Percentiles rank a stretch among this genome's conserved stretches.
Evolutionary conservation across 805 yeast species (phyloP).

Genomic region (Candida pseudofarinosa): DNA sequence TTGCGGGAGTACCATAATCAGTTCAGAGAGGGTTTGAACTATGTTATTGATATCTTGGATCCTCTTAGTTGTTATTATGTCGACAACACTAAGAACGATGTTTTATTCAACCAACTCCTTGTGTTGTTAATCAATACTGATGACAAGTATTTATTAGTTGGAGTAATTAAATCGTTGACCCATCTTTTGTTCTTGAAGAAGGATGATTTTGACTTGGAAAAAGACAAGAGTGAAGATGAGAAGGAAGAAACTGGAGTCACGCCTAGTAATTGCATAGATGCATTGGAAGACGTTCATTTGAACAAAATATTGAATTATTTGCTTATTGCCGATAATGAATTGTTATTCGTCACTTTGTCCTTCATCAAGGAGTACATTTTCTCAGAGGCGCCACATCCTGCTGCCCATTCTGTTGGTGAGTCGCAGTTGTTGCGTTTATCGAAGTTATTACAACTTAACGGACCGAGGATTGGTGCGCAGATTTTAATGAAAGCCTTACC

Average conservation of each 20-base stretch:
- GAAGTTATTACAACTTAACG: conserved; percentile 51
- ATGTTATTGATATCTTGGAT: conserved; percentile 77
- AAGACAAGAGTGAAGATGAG: conserved; percentile 9
- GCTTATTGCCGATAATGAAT: conserved; percentile 66
- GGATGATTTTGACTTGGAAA: conserved; percentile 10
- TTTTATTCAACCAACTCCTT: conserved; percentile 55
- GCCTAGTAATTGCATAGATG: conserved; percentile 38
- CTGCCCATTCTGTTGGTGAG: conserved; percentile 22
- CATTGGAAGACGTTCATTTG: conserved; percentile 36
- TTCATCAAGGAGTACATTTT: conserved; percentile 76
- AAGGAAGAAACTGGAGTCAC: conserved; percentile 10
- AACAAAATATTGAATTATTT: conserved; percentile 56
- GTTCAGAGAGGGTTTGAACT: conserved; percentile 58
- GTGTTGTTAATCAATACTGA: conserved; percentile 45
- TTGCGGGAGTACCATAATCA: conserved; percentile 23
- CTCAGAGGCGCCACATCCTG: conserved; percentile 48
- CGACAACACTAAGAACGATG: conserved; percentile 69
- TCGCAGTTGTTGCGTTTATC: conserved; percentile 35
- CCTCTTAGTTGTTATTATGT: conserved; percentile 78
- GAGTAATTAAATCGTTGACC: conserved; percentile 71
- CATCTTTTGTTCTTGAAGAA: conserved; percentile 56
- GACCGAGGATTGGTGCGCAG: conserved; percentile 45
- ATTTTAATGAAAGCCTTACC: conserved; percentile 61
- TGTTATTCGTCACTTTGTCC: conserved; percentile 69
- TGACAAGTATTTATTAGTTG: conserved; percentile 68